Percentiles rank a stretch among this genome's conserved stretches.
Conservation (phyloP, 495 filamentous ascomycete genomes). For the Penicilliopsis zonata region DNA sequence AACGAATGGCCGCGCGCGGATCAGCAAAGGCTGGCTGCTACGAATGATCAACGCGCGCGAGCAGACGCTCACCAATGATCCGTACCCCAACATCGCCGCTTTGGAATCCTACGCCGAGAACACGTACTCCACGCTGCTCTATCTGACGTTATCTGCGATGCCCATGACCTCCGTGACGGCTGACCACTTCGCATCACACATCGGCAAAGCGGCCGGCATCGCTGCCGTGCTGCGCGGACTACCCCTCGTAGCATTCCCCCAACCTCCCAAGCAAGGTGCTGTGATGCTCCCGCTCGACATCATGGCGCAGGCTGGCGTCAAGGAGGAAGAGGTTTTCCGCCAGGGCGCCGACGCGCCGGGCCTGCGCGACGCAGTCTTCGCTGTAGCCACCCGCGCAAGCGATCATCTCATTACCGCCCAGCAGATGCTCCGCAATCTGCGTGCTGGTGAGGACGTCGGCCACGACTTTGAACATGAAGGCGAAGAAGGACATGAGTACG, state of each 20-base stretch:
- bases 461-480: slow-evolving; percentile 80
- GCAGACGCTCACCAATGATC: slow-evolving; percentile 70
- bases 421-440: slow-evolving; percentile 75
- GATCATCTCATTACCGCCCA: slow-evolving; percentile 91
- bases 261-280: slow-evolving; percentile 48
- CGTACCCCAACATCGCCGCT: slow-evolving; percentile 58
- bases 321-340: slow-evolving; percentile 80
- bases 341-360: slow-evolving; percentile 65
- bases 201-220: slow-evolving; percentile 89
- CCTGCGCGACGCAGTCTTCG: slow-evolving; percentile 79
- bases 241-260: slow-evolving; percentile 69
- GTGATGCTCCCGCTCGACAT: slow-evolving; percentile 78
- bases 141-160: slow-evolving; percentile 68
- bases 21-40: slow-evolving; percentile 72
- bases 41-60: slow-evolving; percentile 71
- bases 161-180: slow-evolving; percentile 69
- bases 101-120: slow-evolving; percentile 86
- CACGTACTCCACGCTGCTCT: slow-evolving; percentile 89
- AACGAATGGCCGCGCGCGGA: slow-evolving; percentile 39
- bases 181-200: slow-evolving; percentile 86
- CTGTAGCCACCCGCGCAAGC: slow-evolving; percentile 81
- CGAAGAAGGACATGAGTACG: slow-evolving; percentile 64
- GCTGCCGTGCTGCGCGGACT: slow-evolving; percentile 71
- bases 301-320: slow-evolving; percentile 68
- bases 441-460: slow-evolving; percentile 56